Evolutionary conservation across 768 basidiomycete genomes (phyloP), one percentile per base, ranked within the genome.

Genomic region (Boletus sp.): DNA sequence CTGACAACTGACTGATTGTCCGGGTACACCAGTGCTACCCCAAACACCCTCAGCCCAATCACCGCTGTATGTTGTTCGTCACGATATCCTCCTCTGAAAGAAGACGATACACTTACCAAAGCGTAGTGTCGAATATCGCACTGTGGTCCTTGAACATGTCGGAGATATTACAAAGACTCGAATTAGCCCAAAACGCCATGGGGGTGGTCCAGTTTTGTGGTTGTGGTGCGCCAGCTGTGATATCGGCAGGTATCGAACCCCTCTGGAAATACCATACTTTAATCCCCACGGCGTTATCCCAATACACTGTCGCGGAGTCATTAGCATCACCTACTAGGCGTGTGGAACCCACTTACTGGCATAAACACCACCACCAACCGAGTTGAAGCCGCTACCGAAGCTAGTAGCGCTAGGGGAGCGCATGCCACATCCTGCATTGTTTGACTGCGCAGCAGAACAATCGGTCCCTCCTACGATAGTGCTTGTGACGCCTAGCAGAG

Each of bases 1-100:
- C 15, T 90, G 90, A 64, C 94, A 98, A 69, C 88, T 93, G 68
- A 88, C 81, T 17, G 83, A 83, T 73, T 95, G 93, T 48, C 93
- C 93, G 17, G 89, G 90, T 50, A 87, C 79, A 30, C 90, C 90
- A 47, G 85, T 72, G 23, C 63, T 57, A 46, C 71, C 74, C 94
- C 94, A 98, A n/a, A 83, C 87, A 43, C 74, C 74, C 45, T 85
- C 83, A 11, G 93, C 93, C 94, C 93, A 98, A 60, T 95, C 90
- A 55, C 93, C 93, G 62, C 90, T 87, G 56, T 33, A 51, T 32
- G 23, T 13, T 23, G 51, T 44, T 38, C n/a, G 52, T 62, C 48
- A 62, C 23, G 25, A 33, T 27, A 21, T 47, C 34, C 33, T n/a
- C 10, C 15, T 30, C 35, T 30, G 17, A 33, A 51, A 14, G 29